Conservation (phyloP, 2,329 filamentous ascomycete species). For the Phyllosticta paracitricarpa region DNA sequence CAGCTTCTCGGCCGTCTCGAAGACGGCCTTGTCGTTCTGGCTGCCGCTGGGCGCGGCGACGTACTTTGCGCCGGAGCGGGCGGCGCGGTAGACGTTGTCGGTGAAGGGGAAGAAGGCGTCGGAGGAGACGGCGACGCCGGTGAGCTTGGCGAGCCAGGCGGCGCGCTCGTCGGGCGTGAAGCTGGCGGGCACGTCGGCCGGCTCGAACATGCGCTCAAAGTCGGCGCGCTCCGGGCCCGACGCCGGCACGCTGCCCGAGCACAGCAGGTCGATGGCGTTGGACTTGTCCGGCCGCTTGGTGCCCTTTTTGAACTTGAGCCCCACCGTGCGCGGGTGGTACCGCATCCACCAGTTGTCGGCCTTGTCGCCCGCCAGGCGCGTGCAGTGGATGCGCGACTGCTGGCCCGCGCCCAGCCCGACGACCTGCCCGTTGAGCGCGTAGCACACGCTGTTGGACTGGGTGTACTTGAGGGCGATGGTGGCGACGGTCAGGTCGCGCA, state of each 20-base stretch:
- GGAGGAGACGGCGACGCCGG: constrained; percentile 75
- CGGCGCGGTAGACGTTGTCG: constrained; percentile 91
- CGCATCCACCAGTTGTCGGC: constrained; percentile 99
- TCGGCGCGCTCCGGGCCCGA: constrained; percentile 72
- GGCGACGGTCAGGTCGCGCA: constrained; percentile 84
- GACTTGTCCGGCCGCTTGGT: constrained; percentile 95
- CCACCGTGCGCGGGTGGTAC: constrained; percentile 82
- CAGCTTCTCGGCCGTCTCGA: constrained; percentile 83
- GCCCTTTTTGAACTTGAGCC: constrained; percentile 94
- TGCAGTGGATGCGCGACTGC: constrained; percentile 98
- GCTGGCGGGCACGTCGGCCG: constrained; percentile 58
- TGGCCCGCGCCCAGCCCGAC: constrained; percentile 92
- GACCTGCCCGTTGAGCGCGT: constrained; percentile 86
- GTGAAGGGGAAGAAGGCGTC: constrained; percentile 99
- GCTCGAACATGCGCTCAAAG: constrained; percentile 81
- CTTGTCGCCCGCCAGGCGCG: constrained; percentile 92
- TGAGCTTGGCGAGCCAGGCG: constrained; percentile 75
- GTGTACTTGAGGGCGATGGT: constrained; percentile 98
- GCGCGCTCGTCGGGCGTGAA: constrained; percentile 80
- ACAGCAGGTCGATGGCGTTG: constrained; percentile 93
- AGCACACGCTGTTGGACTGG: constrained; percentile 98
- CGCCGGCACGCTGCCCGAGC: constrained; percentile 79
- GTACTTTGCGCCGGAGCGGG: constrained; percentile 85
- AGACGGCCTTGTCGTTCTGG: constrained; percentile 72
- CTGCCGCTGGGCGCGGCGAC: constrained; percentile 87